Base-by-base conservation (phyloP, 805 yeast species). In the Wickerhamomyces subpelliculosus region DNA sequence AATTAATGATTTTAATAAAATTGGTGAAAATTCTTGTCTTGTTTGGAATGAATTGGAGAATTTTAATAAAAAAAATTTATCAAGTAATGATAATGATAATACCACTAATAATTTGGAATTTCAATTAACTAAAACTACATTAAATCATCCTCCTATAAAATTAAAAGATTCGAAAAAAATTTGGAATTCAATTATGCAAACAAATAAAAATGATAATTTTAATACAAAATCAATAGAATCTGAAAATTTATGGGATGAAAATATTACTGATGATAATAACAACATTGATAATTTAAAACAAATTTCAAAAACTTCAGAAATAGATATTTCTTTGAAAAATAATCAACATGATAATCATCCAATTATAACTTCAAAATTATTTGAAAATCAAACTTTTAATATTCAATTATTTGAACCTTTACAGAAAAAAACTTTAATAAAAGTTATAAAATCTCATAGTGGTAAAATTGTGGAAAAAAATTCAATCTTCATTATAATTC, bases 361-460 rank as follows among this genome's bases (percentile, higher is more conserved):
- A 8, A 16, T 27, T 19, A n/a, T 35, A 11, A 23, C 19, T 6
- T 32, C 35, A 16, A 8, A 8, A 9, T 12, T 80, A 4, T 75
- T 80, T 42, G 33, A 47, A 12, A 69, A 67, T 2, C 54, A 63
- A 37, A 49, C 52, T 9, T 78, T 82, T 48, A 45, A 60, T 10
- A 51, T 72, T 9, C 51, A 56, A 13, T 75, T 70, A 17, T 80
- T 67, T 43, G 57, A 60, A 8, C 42, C 51, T 1, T 52, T 56
- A 8, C 71, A 77, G 49, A 41, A 45, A 4, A 34, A 50, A 1
- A 61, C 69, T 5, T 56, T 79, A 22, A 40, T 46, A 4, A 61
- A 60, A 23, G 72, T 74, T 0, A 66, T 78, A 2, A 48, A 45
- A 36, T 66, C 73, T 1, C 73, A 73, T 45, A 62, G 59, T 40